Base-by-base conservation (phyloP, 2,329 filamentous ascomycete species). In the Curvularia sp. region DNA sequence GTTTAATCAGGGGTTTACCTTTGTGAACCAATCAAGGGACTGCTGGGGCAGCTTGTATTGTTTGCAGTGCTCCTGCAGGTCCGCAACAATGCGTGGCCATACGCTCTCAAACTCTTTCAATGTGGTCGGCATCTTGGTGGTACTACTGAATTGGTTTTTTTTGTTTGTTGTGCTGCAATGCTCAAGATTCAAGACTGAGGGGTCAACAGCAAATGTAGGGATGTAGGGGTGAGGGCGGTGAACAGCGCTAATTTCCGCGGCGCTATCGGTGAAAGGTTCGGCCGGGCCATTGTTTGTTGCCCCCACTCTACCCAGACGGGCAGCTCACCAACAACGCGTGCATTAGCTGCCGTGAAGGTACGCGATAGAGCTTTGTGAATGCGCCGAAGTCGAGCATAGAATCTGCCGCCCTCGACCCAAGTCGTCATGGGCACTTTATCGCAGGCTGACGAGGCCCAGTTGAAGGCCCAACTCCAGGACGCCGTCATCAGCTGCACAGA, bases 401-500 rank as follows among this genome's bases (percentile, higher is more conserved):
- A 47, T 22, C n/a, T 26, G 10, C 12, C 22, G 38, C 15, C 9
- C 8, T 12, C 22, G 18, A 33, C 24, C 4, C 18, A 5, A 13
- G 22, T 18, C 55, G 55, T 44, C 31, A 67, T 65, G 63, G 55
- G 59, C 47, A 55, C 64, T 20, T 43, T 83, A 24, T 78, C 80
- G 30, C 67, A 64, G 54, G 75, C 77, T 51, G 80, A 83, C 47
- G 73, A 76, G 57, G 76, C 78, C 50, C 89, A 92, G 72, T 82
- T 96, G 60, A 87, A 89, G 71, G 85, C 84, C 38, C 87, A 91
- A 33, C 84, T 97, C 43, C 92, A 96, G 75, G 89, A 93, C 71
- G 92, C 94, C 30, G 89, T 95, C 3, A 84, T 95, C 24, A 93
- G 93, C 74, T 98, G 93, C 80, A 96, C 93, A 1, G 95, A 99